Percentiles rank a stretch among this genome's conserved stretches.
Conservation (phyloP, 257 asterid genomes). For the Gynochthodes officinalis region DNA sequence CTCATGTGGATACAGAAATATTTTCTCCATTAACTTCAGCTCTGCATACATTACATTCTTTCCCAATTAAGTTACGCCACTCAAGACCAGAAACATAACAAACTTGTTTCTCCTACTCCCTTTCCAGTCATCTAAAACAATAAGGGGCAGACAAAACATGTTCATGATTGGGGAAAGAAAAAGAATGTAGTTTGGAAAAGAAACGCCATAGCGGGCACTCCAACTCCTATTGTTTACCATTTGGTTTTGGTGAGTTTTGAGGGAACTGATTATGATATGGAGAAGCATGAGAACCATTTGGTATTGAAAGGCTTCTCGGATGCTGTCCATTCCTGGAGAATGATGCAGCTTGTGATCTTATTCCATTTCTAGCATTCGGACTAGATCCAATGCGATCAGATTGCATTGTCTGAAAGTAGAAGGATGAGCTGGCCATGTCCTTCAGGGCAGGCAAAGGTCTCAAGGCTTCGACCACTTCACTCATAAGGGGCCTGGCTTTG, state of each 20-base stretch:
- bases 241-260: slow-evolving; percentile 74
- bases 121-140: slow-evolving; percentile 25
- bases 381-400: slow-evolving; percentile 59
- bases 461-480: slow-evolving; percentile 82
- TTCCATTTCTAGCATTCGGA: slow-evolving; percentile 46
- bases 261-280: slow-evolving; percentile 62
- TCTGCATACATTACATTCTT: slow-evolving; percentile 40
- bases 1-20: slow-evolving; percentile 17
- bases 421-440: slow-evolving; percentile 95
- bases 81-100: slow-evolving; percentile 23
- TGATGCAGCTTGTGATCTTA: slow-evolving; percentile 45
- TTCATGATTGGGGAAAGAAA: slow-evolving; percentile 24
- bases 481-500: slow-evolving; percentile 80
- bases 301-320: slow-evolving; percentile 66
- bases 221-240: slow-evolving; percentile 45
- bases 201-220: slow-evolving; percentile 14
- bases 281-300: slow-evolving; percentile 68
- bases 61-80: slow-evolving; percentile 31
- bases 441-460: slow-evolving; percentile 84
- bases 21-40: slow-evolving; percentile 32
- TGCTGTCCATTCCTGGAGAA: slow-evolving; percentile 60
- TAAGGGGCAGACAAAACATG: slow-evolving; percentile 29
- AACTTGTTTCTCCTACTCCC: slow-evolving; percentile 27
- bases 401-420: slow-evolving; percentile 74
- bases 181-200: slow-evolving; percentile 30